These are phyloP conservation scores for Chaetomiaceae sp. DNA, from an alignment of 2,329 filamentous ascomycete species.

Conservation along the genomic window DNA sequence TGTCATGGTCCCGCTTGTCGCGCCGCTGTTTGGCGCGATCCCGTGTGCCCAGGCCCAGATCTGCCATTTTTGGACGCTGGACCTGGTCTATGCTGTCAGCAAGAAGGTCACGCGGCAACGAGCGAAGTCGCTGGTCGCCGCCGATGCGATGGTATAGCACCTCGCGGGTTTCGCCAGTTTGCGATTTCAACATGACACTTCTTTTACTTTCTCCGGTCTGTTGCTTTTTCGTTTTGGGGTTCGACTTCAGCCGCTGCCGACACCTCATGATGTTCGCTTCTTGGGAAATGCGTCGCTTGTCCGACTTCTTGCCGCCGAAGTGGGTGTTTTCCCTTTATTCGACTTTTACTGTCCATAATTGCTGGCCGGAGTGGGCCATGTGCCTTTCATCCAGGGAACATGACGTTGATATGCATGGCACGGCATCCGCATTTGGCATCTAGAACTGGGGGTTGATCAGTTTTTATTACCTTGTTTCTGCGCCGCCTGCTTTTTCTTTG, in stretches of 20 bases:
- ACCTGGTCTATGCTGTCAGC: constrained; percentile 66
- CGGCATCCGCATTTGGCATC: constrained; percentile 43
- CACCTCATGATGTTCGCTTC: constrained; percentile 25
- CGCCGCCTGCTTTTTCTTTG: constrained; percentile 1
- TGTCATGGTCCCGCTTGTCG: constrained; percentile 58
- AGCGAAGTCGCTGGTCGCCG: constrained; percentile 38
- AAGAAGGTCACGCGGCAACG: constrained; percentile 57
- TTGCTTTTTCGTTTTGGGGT: constrained; percentile 1
- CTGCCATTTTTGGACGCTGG: constrained; percentile 63
- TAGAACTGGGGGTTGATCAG: constrained; percentile 36
- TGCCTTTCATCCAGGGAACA: constrained; percentile 45
- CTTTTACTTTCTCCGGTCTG: neutral
- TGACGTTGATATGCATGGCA: constrained; percentile 45
- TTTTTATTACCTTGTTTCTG: constrained; percentile 24
- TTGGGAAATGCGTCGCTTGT: constrained; percentile 20
- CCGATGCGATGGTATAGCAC: constrained; percentile 40
- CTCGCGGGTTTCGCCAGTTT: constrained; percentile 6
- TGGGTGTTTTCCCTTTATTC: constrained; percentile 17
- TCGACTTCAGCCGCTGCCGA: constrained; percentile 10
- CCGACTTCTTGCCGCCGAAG: constrained; percentile 12
- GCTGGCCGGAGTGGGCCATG: constrained; percentile 32
- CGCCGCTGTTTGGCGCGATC: constrained; percentile 61
- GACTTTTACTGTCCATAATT: constrained; percentile 22
- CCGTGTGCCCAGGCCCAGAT: constrained; percentile 63
- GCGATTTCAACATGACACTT: neutral